Percentiles rank a stretch among this genome's conserved stretches.
These are phyloP conservation scores for Pichia nanzhaoensis DNA, from an alignment of 805 yeast genomes.

Conservation along the genomic window DNA sequence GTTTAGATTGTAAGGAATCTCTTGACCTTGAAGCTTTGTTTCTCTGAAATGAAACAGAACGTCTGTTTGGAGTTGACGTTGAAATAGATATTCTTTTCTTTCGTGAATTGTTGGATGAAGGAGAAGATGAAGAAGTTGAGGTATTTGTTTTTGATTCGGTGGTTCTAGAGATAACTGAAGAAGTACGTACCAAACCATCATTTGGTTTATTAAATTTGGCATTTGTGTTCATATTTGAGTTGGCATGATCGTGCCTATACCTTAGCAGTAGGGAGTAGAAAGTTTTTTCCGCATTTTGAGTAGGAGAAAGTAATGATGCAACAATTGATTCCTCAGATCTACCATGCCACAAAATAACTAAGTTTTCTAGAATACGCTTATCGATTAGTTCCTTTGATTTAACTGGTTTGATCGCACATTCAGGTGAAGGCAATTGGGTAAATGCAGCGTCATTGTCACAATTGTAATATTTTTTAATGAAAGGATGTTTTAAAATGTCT, in stretches of 20 bases:
- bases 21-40: slow-evolving; percentile 16
- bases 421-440: slow-evolving; percentile 46
- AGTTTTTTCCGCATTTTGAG: slow-evolving; percentile 32
- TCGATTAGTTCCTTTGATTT: slow-evolving; percentile 41
- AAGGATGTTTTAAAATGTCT: slow-evolving; percentile 74
- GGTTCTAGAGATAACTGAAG: slow-evolving; percentile 27
- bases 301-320: slow-evolving; percentile 23
- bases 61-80: slow-evolving; percentile 40
- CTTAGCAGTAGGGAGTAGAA: slow-evolving; percentile 32
- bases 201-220: not conserved
- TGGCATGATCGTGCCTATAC: slow-evolving; percentile 31
- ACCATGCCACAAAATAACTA: slow-evolving; percentile 54
- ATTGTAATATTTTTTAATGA: slow-evolving; percentile 66
- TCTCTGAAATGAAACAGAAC: slow-evolving; percentile 41
- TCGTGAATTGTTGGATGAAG: slow-evolving; percentile 13
- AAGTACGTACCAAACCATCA: slow-evolving; percentile 23
- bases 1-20: slow-evolving; percentile 15
- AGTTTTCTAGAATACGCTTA: slow-evolving; percentile 45
- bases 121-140: slow-evolving; percentile 5
- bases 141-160: slow-evolving; percentile 15
- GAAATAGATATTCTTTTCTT: slow-evolving; percentile 38
- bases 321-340: slow-evolving; percentile 34
- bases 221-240: not conserved
- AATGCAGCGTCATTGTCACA: slow-evolving; percentile 30
- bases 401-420: slow-evolving; percentile 45